These are phyloP conservation scores for Diplosphaera chodatii DNA, from an alignment of 139 green algal species.

Conservation along the genomic window DNA sequence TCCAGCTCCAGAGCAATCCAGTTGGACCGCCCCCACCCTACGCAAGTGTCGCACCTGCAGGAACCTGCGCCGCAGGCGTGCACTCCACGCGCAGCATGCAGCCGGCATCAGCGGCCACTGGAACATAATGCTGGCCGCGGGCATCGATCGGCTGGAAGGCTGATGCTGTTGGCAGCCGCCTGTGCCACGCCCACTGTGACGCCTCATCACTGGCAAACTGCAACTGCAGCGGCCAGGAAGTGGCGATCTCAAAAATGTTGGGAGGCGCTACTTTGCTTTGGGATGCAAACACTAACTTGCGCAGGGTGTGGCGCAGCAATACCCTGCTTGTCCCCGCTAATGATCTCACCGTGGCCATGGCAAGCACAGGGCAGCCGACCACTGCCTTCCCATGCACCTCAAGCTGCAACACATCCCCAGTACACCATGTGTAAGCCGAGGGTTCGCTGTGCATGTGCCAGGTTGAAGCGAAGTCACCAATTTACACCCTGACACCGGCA, in stretches of 20 bases:
- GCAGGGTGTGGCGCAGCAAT: too few species aligned
- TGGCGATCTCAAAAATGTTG: too few species aligned
- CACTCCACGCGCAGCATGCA: slow-evolving; percentile 54
- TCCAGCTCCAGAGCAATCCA: too few species aligned
- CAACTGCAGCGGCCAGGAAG: too few species aligned
- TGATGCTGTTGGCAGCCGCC: background rate
- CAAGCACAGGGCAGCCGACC: slow-evolving; percentile 26
- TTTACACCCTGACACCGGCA: too few species aligned
- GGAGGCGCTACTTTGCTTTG: too few species aligned
- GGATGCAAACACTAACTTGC: background rate
- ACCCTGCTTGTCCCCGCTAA: too few species aligned
- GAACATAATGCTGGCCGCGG: slow-evolving; percentile 40
- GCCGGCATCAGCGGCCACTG: slow-evolving; percentile 43
- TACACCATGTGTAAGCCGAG: too few species aligned
- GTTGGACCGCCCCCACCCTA: too few species aligned
- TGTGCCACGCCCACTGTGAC: slow-evolving; percentile 35
- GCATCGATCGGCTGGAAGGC: slow-evolving; percentile 29
- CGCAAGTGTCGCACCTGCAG: background rate
- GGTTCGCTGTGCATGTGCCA: too few species aligned
- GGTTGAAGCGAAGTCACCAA: too few species aligned
- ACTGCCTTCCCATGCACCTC: slow-evolving; percentile 19
- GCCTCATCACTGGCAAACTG: slow-evolving; percentile 33
- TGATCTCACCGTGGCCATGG: slow-evolving; percentile 10
- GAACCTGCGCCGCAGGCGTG: slow-evolving; percentile 30
- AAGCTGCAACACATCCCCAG: slow-evolving; percentile 11